Evolutionary conservation across 768 basidiomycete species (phyloP).

Genomic region (Pisolithus microcarpus): DNA sequence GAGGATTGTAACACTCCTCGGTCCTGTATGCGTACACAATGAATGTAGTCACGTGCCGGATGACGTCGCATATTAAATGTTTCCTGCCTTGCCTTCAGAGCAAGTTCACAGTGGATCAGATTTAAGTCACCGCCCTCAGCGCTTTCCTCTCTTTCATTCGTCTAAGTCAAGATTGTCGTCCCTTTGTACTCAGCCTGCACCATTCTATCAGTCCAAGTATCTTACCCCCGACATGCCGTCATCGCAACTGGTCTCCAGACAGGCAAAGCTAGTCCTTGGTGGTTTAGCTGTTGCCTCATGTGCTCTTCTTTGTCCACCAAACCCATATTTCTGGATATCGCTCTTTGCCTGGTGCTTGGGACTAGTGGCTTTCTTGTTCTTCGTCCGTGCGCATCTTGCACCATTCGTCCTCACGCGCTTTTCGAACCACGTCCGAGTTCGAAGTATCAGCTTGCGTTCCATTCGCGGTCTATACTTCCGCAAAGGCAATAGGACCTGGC

Average conservation of each 20-base stretch:
- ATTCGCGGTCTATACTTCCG: conserved; percentile 70
- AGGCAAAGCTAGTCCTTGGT: background rate
- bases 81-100: background rate
- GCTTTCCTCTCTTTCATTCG: background rate
- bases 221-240: background rate
- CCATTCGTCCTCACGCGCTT: conserved; percentile 56
- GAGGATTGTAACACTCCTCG: too few relatives aligned
- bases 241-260: background rate
- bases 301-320: conserved; percentile 17
- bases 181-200: too few relatives aligned
- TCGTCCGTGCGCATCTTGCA: conserved; percentile 59
- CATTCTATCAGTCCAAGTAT: background rate
- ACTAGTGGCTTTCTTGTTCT: conserved; percentile 45
- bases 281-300: conserved; percentile 8
- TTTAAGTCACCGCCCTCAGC: background rate
- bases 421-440: conserved; percentile 56
- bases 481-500: conserved; percentile 45
- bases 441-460: conserved; percentile 70
- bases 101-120: background rate
- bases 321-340: conserved; percentile 31
- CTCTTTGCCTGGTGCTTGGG: conserved; percentile 45
- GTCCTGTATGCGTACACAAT: too few relatives aligned
- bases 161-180: too few relatives aligned
- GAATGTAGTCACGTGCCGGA: background rate
- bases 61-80: background rate